Percentiles rank a stretch among this genome's conserved stretches.
These are phyloP conservation scores for Sordariomycetes sp. DNA, from an alignment of 2,329 filamentous ascomycete species.

Conservation along the genomic window DNA sequence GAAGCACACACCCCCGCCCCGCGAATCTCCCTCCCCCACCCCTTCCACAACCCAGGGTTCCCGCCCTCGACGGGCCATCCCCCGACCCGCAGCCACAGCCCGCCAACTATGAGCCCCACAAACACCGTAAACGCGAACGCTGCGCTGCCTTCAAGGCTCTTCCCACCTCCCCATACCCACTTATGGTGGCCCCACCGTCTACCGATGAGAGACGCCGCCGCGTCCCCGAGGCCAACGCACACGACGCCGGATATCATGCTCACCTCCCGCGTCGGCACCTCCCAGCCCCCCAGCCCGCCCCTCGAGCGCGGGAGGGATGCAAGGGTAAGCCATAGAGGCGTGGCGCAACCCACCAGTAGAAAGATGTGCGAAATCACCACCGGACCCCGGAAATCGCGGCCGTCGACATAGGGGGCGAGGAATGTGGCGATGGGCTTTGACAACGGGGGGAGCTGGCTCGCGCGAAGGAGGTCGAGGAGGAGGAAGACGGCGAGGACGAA, in stretches of 20 bases:
- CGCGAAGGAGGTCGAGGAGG: slow-evolving; percentile 76
- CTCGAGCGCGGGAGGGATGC: slow-evolving; percentile 51
- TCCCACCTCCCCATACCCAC: slow-evolving; percentile 95
- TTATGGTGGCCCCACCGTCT: slow-evolving; percentile 75
- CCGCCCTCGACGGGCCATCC: slow-evolving; percentile 50
- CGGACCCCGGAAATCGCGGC: slow-evolving; percentile 80
- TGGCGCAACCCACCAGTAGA: slow-evolving; percentile 84
- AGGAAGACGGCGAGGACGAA: slow-evolving; percentile 76
- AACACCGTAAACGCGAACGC: slow-evolving; percentile 78
- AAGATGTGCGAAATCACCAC: slow-evolving; percentile 97
- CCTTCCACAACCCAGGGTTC: neutral
- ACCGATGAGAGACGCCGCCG: slow-evolving; percentile 81
- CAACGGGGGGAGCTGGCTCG: slow-evolving; percentile 81
- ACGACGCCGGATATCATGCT: slow-evolving; percentile 88
- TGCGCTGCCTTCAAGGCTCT: slow-evolving; percentile 76
- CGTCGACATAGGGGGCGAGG: slow-evolving; percentile 86
- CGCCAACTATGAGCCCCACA: slow-evolving; percentile 55
- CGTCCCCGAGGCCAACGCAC: slow-evolving; percentile 91
- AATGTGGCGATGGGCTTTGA: slow-evolving; percentile 78
- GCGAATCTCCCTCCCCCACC: slow-evolving; percentile 25
- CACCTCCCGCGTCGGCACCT: slow-evolving; percentile 58
- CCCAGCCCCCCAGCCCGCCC: slow-evolving; percentile 57
- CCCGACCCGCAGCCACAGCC: slow-evolving; percentile 62
- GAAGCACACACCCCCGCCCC: slow-evolving; percentile 63
- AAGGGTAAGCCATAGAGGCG: slow-evolving; percentile 82